Evolutionary conservation across 139 green algal genomes (phyloP).

Genomic region (Tetradesmus obliquus): DNA sequence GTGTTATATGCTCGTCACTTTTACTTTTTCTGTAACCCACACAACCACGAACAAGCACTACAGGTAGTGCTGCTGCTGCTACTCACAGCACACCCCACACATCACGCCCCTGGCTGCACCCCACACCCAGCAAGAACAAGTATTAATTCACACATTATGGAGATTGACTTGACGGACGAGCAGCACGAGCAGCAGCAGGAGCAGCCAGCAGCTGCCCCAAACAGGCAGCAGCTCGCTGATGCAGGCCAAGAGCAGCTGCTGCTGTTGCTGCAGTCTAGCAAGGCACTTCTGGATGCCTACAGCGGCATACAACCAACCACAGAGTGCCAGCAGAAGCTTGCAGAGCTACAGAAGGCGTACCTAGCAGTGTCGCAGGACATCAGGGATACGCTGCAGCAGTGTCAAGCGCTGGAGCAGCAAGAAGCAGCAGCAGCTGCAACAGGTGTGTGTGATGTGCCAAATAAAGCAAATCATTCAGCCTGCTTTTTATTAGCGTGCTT

Average conservation of each 20-base stretch:
- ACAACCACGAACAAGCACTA: background rate
- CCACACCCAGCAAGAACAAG: background rate
- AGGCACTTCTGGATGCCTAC: slow-evolving; percentile 32
- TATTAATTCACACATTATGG: background rate
- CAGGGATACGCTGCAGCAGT: slow-evolving; percentile 35
- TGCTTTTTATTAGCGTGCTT: no score
- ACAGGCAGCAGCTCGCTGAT: slow-evolving; percentile 31
- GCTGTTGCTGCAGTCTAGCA: background rate
- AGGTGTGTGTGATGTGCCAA: background rate
- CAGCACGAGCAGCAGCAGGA: slow-evolving; percentile 16
- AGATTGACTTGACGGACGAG: background rate
- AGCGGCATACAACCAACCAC: background rate
- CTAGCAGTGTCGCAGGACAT: slow-evolving; percentile 17
- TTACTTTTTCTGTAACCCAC: background rate
- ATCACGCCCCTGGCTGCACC: background rate
- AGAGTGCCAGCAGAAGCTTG: slow-evolving; percentile 10
- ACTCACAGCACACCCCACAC: background rate
- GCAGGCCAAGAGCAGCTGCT: slow-evolving; percentile 11
- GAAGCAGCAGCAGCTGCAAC: slow-evolving; percentile 2
- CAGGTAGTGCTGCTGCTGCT: background rate
- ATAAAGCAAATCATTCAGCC: no score
- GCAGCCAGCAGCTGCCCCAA: background rate
- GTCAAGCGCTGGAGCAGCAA: slow-evolving; percentile 35
- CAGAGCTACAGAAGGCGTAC: slow-evolving; percentile 14
- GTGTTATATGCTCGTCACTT: background rate